Evolutionary conservation across 352 stramenopile species (phyloP).

Genomic region (Globisporangium lucens): DNA sequence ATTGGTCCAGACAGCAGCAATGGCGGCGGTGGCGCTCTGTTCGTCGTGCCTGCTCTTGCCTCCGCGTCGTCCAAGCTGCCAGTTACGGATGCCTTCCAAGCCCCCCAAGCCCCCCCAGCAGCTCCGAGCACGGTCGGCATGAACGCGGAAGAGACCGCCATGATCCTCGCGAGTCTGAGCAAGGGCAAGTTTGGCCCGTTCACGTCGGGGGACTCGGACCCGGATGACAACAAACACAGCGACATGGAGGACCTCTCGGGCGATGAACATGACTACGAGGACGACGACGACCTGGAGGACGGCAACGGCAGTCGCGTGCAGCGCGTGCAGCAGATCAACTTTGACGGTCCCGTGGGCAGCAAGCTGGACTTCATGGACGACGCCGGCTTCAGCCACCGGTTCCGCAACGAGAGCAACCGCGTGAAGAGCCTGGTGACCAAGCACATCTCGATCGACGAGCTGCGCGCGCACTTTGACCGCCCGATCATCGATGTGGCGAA

Average conservation of each 20-base stretch:
- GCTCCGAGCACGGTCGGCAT: slow-evolving; percentile 22
- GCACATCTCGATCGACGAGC: slow-evolving; percentile 86
- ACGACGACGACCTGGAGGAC: slow-evolving; percentile 21
- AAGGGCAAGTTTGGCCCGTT: slow-evolving; percentile 42
- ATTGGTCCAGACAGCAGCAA: not conserved
- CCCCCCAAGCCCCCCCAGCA: not conserved
- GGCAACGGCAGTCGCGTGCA: slow-evolving; percentile 35
- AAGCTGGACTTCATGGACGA: slow-evolving; percentile 78
- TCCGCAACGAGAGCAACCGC: slow-evolving; percentile 83
- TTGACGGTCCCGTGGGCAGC: slow-evolving; percentile 62
- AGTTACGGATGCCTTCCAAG: not conserved
- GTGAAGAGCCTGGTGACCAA: slow-evolving; percentile 87
- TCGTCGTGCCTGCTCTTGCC: not conserved
- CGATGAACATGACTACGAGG: slow-evolving; percentile 35
- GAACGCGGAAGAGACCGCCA: slow-evolving; percentile 81
- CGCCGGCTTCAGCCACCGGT: slow-evolving; percentile 67
- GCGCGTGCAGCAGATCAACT: slow-evolving; percentile 69
- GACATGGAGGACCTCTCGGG: slow-evolving; percentile 46
- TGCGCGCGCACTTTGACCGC: slow-evolving; percentile 81
- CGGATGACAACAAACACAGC: slow-evolving; percentile 40
- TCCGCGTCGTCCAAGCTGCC: not conserved
- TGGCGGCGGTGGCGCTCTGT: not conserved
- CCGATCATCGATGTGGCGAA: slow-evolving; percentile 89
- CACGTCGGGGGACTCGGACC: slow-evolving; percentile 14
- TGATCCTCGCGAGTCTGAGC: slow-evolving; percentile 85